phyloP scores from a whole-genome alignment of 352 stramenopile species.

The Pythium phragmiticola region DNA sequence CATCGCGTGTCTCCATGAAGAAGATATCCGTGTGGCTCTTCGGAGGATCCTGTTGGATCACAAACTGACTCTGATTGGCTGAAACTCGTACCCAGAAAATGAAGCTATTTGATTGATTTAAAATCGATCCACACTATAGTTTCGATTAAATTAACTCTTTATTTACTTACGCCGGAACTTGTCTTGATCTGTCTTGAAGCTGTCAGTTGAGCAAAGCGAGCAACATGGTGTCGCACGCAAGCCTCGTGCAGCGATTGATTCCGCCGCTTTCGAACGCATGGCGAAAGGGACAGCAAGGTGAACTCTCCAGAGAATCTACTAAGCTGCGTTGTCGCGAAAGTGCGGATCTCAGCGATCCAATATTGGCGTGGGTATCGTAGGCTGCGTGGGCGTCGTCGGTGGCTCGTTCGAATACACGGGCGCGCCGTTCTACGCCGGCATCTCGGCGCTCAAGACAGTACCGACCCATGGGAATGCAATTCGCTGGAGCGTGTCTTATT shows the following conservation, averaged over 20 bases:
- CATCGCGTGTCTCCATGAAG: slow-evolving; percentile 7
- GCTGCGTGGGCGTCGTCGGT: slow-evolving; percentile 92
- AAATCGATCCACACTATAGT: not conserved
- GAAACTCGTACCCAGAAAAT: slow-evolving; percentile 11
- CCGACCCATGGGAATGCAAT: not conserved
- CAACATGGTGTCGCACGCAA: slow-evolving; percentile 10
- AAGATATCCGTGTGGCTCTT: slow-evolving; percentile 15
- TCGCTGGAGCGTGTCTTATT: too few species aligned
- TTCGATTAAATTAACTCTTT: too few species aligned
- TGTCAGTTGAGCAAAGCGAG: too few species aligned
- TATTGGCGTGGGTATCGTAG: slow-evolving; percentile 28
- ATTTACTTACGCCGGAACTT: too few species aligned
- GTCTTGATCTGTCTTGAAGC: not conserved
- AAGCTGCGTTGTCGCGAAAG: not conserved
- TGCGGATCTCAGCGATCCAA: not conserved
- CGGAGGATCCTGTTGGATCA: slow-evolving; percentile 13
- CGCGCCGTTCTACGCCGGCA: slow-evolving; percentile 96
- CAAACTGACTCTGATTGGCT: slow-evolving; percentile 15
- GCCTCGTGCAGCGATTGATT: slow-evolving; percentile 49
- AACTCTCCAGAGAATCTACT: not conserved
- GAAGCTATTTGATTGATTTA: not conserved
- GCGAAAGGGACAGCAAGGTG: slow-evolving; percentile 80
- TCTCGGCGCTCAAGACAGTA: slow-evolving; percentile 90
- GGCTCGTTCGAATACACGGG: slow-evolving; percentile 97
- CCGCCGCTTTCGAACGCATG: slow-evolving; percentile 59